Conservation (phyloP, 192 early-diverging fungal species). For the Backusella liffmaniae region DNA sequence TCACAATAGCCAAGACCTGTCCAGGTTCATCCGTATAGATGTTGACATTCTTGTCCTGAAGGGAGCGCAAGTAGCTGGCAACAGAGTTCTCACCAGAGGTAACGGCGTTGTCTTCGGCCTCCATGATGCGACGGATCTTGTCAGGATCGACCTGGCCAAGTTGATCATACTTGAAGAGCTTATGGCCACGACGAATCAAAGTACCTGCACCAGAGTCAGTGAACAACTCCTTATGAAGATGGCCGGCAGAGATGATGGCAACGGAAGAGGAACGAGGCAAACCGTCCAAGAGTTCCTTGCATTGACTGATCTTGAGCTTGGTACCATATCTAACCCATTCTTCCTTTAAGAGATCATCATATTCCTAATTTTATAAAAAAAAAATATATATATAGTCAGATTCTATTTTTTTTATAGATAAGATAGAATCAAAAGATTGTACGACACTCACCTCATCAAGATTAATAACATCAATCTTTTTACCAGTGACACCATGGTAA, state of each 20-base stretch:
- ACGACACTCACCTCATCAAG: conserved; percentile 82
- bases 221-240: conserved; percentile 99
- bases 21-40: conserved; percentile 94
- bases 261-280: conserved; percentile 98
- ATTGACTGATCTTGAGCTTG: conserved; percentile 96
- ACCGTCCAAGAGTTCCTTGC: conserved; percentile 94
- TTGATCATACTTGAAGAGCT: conserved; percentile 70
- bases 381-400: conserved; percentile 11
- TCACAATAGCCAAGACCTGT: conserved; percentile 89
- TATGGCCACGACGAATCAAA: conserved; percentile 93
- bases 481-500: conserved; percentile 90
- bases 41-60: conserved; percentile 62
- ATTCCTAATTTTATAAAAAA: conserved; percentile 65
- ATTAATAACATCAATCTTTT: conserved; percentile 97
- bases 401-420: neutral
- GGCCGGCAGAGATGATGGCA: conserved; percentile 97
- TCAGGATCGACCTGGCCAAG: conserved; percentile 75
- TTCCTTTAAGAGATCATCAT: conserved; percentile 90
- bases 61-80: conserved; percentile 69
- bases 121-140: conserved; percentile 76
- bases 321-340: conserved; percentile 98
- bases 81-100: conserved; percentile 65
- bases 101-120: conserved; percentile 71
- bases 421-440: conserved; percentile 2
- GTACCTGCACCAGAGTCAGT: conserved; percentile 98